Base-by-base conservation (phyloP, 2,329 filamentous ascomycete species). In the Alternaria gaisen region DNA sequence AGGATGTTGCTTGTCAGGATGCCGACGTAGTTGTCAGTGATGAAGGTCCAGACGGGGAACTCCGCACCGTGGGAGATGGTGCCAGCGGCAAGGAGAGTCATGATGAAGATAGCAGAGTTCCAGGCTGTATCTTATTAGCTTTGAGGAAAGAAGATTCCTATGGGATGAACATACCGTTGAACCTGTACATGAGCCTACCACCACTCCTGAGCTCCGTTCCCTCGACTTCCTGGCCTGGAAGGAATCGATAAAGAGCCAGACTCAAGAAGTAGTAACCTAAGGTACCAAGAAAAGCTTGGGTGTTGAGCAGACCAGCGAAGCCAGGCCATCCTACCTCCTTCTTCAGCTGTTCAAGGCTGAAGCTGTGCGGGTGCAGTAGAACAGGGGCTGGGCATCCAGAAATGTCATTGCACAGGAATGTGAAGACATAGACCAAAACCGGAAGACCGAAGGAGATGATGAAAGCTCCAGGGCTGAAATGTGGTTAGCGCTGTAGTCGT, bases 351-450 rank as follows among this genome's bases (percentile, higher is more conserved):
- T 90, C 86, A 48, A 93, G 82, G 42, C 88, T 88, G 61, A 97
- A 81, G 9, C 87, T 90, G 58, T 86, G 88, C 32, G 91, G 93
- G 68, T 86, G 84, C 38, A 97, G 85, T 9, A 94, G 84, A 4
- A 91, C 93, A 4, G 94, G 93, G 3, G 92, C 90, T 47, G 94
- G 95, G 76, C 95, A 98, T 60, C 95, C 94, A 9, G 92, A 90
- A 65, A 96, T 83, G 78, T 98, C 94, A 81, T 97, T 98, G 85
- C 94, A 97, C 72, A 90, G 83, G 75, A 97, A 97, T 47, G 89
- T 86, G 75, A 94, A 90, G 70, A 89, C 77, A 80, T 95, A 97
- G 70, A 93, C 87, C 66, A 94, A 85, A 42, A 93, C 62, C 0
- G 94, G 94, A 1, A 97, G 87, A 58, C 90, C 89, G 71, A 96